Evolutionary conservation across 352 stramenopile genomes (phyloP).

Genomic region (Labyrinthula sp.): DNA sequence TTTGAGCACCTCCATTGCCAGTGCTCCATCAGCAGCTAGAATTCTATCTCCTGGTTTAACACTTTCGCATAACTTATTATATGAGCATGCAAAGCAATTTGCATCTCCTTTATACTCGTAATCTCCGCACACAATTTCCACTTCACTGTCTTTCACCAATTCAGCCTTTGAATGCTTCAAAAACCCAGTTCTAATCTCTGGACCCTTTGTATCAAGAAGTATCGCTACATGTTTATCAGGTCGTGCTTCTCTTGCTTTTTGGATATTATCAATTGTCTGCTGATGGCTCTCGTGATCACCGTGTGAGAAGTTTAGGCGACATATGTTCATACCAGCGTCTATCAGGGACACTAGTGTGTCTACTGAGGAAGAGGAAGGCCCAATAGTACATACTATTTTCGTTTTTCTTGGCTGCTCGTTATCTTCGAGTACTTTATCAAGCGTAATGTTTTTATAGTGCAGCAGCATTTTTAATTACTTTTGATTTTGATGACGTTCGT

Average conservation of each 20-base stretch:
- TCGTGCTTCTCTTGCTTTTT: constrained; percentile 33
- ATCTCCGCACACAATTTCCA: constrained; percentile 47
- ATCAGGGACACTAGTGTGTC: constrained; percentile 68
- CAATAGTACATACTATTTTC: constrained; percentile 97
- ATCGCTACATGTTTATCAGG: constrained; percentile 40
- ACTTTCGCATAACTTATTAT: constrained; percentile 59
- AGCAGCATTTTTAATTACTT: too few relatives aligned
- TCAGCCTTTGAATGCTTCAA: constrained; percentile 31
- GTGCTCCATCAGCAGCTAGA: constrained; percentile 63
- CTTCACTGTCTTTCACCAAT: constrained; percentile 12
- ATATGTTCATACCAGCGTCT: constrained; percentile 80
- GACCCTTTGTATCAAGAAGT: constrained; percentile 82
- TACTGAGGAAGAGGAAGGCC: constrained; percentile 80
- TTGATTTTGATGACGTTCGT: too few relatives aligned
- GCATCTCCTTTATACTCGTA: constrained; percentile 50
- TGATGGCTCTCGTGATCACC: constrained; percentile 60
- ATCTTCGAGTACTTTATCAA: constrained; percentile 13
- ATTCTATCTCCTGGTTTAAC: constrained; percentile 67
- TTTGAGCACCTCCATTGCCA: constrained; percentile 32
- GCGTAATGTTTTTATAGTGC: constrained; percentile 24
- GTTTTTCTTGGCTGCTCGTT: constrained; percentile 50
- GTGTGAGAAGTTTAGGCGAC: constrained; percentile 94
- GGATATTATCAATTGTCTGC: constrained; percentile 40
- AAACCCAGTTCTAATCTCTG: constrained; percentile 76
- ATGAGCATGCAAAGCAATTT: constrained; percentile 71